Percentiles rank a stretch among this genome's conserved stretches.
phyloP scores from a whole-genome alignment of 768 basidiomycete genomes.

The Macrocybe gigantea region DNA sequence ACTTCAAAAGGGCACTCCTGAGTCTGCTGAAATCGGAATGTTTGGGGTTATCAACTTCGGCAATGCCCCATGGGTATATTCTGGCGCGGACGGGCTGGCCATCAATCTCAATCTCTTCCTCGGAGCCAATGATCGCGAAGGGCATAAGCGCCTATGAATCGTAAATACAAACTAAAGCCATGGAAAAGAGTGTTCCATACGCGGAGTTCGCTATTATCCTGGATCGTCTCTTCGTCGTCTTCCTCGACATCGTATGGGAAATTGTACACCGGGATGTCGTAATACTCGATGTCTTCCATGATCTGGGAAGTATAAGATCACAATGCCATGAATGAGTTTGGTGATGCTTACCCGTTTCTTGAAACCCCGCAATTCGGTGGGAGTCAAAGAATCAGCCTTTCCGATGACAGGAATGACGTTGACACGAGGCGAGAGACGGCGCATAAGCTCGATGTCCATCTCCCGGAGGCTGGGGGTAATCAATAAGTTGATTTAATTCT shows the following conservation, averaged over 20 bases:
- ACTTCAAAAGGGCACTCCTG: constrained; percentile 89
- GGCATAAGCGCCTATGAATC: constrained; percentile 76
- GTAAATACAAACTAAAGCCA: constrained; percentile 1
- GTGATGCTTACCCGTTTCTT: constrained; percentile 72
- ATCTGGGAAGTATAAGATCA: constrained; percentile 43
- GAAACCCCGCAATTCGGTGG: constrained; percentile 88
- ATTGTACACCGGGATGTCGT: constrained; percentile 97
- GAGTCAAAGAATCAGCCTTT: constrained; percentile 94
- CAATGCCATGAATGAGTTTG: constrained; percentile 2
- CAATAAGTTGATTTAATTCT: constrained; percentile 2
- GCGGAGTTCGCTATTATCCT: constrained; percentile 93
- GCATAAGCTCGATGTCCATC: constrained; percentile 99
- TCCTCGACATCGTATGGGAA: constrained; percentile 99
- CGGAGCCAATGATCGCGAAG: constrained; percentile 95
- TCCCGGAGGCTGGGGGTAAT: constrained; percentile 67
- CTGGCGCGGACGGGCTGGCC: constrained; percentile 89
- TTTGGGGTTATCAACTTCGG: constrained; percentile 98
- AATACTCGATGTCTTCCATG: constrained; percentile 99
- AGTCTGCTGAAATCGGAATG: constrained; percentile 98
- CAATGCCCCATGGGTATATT: constrained; percentile 98
- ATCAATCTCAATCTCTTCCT: constrained; percentile 92
- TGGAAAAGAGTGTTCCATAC: constrained; percentile 35
- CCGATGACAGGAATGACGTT: constrained; percentile 99
- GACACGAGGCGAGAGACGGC: constrained; percentile 93
- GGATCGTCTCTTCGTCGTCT: constrained; percentile 97